phyloP scores from a whole-genome alignment of 1,139 yeast genomes.

The Geotrichum macrosporum region DNA sequence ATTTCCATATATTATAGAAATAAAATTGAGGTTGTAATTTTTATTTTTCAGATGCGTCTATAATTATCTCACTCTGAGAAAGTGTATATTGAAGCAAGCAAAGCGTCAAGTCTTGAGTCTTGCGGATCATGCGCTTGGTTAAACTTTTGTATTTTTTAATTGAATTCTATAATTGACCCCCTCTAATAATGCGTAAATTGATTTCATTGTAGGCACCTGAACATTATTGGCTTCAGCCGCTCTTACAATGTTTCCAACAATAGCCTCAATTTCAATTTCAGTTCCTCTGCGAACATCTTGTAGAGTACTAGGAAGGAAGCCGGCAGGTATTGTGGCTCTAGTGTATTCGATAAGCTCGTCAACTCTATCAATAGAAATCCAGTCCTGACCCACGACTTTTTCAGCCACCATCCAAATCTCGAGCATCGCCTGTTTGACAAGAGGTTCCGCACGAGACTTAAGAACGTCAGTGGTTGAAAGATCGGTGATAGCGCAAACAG shows the following conservation, averaged over 20 bases:
- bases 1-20: too few species aligned
- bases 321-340: conserved; percentile 13
- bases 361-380: conserved; percentile 21
- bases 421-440: conserved; percentile 20
- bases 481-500: conserved; percentile 25
- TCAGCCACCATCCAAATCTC: conserved; percentile 28
- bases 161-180: conserved; percentile 24
- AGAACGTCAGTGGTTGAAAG: conserved; percentile 22
- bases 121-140: too few species aligned
- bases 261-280: conserved; percentile 27
- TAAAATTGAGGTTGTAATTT: too few species aligned
- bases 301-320: conserved; percentile 28
- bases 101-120: too few species aligned
- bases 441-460: conserved; percentile 20
- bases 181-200: conserved; percentile 22
- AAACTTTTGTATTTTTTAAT: too few species aligned
- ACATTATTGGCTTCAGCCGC: conserved; percentile 25
- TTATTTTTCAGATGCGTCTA: too few species aligned
- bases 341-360: conserved; percentile 22
- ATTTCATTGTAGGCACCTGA: conserved; percentile 24
- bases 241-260: conserved; percentile 27
- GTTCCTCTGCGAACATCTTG: conserved; percentile 30
- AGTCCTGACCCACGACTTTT: conserved; percentile 24
- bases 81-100: too few species aligned
- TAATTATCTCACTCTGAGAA: too few species aligned